phyloP scores from a whole-genome alignment of 257 asterid species.

The Nicotiana otophora region DNA sequence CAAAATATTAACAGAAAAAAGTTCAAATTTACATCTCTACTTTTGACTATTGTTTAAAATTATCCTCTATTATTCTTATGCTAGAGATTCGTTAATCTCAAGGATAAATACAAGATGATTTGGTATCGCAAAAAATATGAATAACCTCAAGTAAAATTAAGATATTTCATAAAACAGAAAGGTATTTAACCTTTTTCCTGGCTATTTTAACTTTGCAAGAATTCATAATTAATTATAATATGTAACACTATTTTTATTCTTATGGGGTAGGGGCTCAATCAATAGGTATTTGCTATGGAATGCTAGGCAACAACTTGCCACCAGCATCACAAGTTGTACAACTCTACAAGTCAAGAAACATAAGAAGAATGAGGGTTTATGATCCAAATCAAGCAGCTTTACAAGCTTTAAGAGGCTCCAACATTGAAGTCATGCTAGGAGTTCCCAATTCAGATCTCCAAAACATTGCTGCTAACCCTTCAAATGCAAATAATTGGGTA shows the following conservation, averaged over 20 bases:
- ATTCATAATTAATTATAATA: background rate
- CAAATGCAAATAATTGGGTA: background rate
- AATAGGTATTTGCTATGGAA: slow-evolving; percentile 10
- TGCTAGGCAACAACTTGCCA: background rate
- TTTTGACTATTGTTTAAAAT: too few relatives aligned
- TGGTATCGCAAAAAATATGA: too few relatives aligned
- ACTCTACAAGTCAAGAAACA: slow-evolving; percentile 6
- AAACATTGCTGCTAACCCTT: background rate
- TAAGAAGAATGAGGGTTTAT: slow-evolving; percentile 7
- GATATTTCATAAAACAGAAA: too few relatives aligned
- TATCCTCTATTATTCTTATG: too few relatives aligned
- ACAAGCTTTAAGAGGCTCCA: slow-evolving; percentile 9
- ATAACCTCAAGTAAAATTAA: too few relatives aligned
- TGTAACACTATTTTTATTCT: background rate
- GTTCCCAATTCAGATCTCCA: slow-evolving; percentile 1
- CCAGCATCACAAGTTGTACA: background rate
- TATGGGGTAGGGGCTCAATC: background rate
- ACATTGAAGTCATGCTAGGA: background rate
- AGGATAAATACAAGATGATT: too few relatives aligned
- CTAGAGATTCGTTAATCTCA: too few relatives aligned
- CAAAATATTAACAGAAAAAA: too few relatives aligned
- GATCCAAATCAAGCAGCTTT: background rate
- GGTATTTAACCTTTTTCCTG: too few relatives aligned
- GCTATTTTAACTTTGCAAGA: background rate
- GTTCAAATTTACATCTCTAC: too few relatives aligned